These are phyloP conservation scores for Stephanodiscus triporus DNA, from an alignment of 108 stramenopile genomes.

Conservation along the genomic window DNA sequence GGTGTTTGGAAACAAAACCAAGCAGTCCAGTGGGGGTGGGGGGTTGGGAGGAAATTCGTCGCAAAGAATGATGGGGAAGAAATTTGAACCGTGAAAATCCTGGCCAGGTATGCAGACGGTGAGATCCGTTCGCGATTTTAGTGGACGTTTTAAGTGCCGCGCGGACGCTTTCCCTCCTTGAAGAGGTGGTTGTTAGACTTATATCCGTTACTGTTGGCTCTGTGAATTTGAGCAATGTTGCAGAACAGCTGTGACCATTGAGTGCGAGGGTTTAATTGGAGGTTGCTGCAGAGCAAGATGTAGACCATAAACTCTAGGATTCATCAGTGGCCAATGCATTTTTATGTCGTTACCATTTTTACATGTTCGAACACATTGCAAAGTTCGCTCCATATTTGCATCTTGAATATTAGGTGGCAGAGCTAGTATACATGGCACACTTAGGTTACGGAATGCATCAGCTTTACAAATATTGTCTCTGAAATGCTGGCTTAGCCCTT, in stretches of 20 bases:
- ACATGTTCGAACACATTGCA: too few relatives aligned
- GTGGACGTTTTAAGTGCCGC: neutral
- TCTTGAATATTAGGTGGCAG: too few relatives aligned
- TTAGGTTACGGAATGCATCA: neutral
- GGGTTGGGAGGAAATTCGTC: neutral
- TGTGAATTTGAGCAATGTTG: too few relatives aligned
- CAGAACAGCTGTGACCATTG: too few relatives aligned
- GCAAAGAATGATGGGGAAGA: constrained; percentile 6
- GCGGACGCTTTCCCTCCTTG: neutral
- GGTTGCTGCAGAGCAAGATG: too few relatives aligned
- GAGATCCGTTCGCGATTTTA: neutral
- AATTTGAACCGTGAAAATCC: neutral
- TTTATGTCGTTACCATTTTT: neutral
- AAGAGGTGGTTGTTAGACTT: too few relatives aligned
- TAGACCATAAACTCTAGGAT: too few relatives aligned
- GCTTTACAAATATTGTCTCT: constrained; percentile 35
- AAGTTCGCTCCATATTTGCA: too few relatives aligned
- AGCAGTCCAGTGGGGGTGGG: neutral
- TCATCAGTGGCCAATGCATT: too few relatives aligned
- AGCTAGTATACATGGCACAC: neutral
- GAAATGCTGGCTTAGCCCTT: constrained; percentile 45
- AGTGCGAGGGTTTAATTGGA: too few relatives aligned
- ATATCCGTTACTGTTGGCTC: too few relatives aligned
- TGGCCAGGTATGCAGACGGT: constrained; percentile 7
- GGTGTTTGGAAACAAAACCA: constrained; percentile 4